Conservation (phyloP, 192 early-diverging fungal genomes). For the Chytriomyces sp. region DNA sequence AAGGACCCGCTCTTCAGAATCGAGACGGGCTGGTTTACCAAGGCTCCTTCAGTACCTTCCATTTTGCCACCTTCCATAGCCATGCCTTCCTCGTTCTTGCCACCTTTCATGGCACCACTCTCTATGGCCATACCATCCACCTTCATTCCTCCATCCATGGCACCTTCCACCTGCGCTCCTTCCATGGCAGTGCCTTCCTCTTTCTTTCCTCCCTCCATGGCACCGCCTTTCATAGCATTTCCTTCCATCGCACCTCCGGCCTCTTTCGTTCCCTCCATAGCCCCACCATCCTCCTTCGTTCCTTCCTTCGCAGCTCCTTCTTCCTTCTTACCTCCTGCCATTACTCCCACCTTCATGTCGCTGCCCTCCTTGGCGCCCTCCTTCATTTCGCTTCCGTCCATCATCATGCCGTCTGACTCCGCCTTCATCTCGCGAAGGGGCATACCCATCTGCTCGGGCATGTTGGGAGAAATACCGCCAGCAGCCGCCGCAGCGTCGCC, state of each 20-base stretch:
- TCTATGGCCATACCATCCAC: background rate
- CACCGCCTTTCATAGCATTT: background rate
- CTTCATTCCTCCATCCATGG: background rate
- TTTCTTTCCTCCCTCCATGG: background rate
- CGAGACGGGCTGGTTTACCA: too few relatives aligned
- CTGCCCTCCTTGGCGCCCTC: background rate
- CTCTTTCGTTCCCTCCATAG: background rate
- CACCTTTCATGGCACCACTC: background rate
- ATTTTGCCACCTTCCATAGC: too few relatives aligned
- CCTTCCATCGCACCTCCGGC: background rate
- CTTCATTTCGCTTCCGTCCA: background rate
- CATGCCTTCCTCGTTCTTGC: too few relatives aligned
- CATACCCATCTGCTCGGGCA: background rate
- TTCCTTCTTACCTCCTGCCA: background rate
- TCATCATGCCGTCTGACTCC: background rate
- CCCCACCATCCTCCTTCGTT: background rate
- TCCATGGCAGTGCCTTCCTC: background rate
- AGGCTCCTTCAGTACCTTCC: too few relatives aligned
- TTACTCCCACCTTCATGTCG: background rate
- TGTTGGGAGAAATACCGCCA: background rate
- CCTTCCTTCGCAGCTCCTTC: background rate
- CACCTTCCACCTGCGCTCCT: background rate
- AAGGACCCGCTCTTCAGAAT: too few relatives aligned
- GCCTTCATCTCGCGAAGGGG: background rate
- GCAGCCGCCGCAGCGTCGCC: background rate